Base-by-base conservation (phyloP, 2,329 filamentous ascomycete genomes). In the Plectosphaerella plurivora region DNA sequence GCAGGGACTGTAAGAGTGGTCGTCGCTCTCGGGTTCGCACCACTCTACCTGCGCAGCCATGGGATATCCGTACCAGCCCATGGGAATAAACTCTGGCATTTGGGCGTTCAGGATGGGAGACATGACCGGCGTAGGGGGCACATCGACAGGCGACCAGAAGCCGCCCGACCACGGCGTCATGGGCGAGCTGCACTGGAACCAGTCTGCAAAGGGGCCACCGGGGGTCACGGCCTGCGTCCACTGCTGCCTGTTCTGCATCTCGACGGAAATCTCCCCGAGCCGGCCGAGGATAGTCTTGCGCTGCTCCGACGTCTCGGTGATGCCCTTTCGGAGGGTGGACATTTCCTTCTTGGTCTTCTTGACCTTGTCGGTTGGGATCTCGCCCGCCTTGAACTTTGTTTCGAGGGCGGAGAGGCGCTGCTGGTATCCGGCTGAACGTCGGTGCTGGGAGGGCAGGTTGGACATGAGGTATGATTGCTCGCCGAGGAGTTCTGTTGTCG, bases 221-320 rank as follows among this genome's bases (percentile, higher is more conserved):
- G 28, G 28, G 16, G n/a, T 18, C n/a, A 44, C 11, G 41, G 70
- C 61, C 37, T 68, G 64, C 28, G 59, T 59, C 68, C 68, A 71
- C 3, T 70, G 63, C 49, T 75, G 71, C 3, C 71, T 68, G 39
- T 70, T 73, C 57, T 74, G 71, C 14, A 78, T 71, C 61, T 83
- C 77, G 15, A 75, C 63, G 35, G 73, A 68, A 14, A 83, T 57
- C 53, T 82, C 77, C 12, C 71, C 65, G n/a, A 83, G 65, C 3
- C 78, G 67, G 15, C 66, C 53, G 39, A 76, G 61, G 7, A 81
- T 71, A 15, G 65, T 57, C 50, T 66, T 71, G 58, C 83, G 74
- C 58, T 81, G 75, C 50, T 71, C 67, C 3, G 72, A 71, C 0
- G 69, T 72, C 44, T 74, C 68, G n/a, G 65, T 60, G 33, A 83